Conservation (phyloP, 306 rosid species). For the Benincasa hispida region DNA sequence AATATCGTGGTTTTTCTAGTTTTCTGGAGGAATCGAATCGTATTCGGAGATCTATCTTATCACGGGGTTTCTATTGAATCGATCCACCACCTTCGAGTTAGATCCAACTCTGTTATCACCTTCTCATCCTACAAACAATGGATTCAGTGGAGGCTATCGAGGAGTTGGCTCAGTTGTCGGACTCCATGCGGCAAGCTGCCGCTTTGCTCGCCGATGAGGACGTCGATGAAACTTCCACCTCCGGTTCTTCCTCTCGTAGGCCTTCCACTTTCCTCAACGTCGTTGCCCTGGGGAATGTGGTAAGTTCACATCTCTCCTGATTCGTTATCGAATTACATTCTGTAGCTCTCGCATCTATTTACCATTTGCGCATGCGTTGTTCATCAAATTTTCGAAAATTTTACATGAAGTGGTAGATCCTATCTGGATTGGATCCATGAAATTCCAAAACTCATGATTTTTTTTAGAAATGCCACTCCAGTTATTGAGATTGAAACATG, state of each 20-base stretch:
- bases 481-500: not conserved
- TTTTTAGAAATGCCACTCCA: not conserved
- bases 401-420: not conserved
- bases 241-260: constrained; percentile 42
- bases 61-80: not conserved
- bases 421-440: constrained; percentile 1
- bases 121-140: not conserved
- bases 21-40: not conserved
- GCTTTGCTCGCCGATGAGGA: constrained; percentile 92
- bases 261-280: constrained; percentile 84
- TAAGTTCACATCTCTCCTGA: constrained; percentile 27
- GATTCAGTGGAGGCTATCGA: constrained; percentile 87
- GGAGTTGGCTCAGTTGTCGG: constrained; percentile 74
- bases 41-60: not conserved
- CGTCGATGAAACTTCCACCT: constrained; percentile 46
- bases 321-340: not conserved
- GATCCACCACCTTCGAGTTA: constrained; percentile 7
- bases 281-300: constrained; percentile 87
- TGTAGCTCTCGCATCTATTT: not conserved
- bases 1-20: not conserved
- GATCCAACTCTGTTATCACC: constrained; percentile 8
- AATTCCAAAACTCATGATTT: not conserved
- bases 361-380: not conserved
- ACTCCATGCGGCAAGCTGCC: constrained; percentile 82
- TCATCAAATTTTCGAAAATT: not conserved